Evolutionary conservation across 768 basidiomycete genomes (phyloP), one percentile per base, ranked within the genome.

Genomic region (Russula abietina): DNA sequence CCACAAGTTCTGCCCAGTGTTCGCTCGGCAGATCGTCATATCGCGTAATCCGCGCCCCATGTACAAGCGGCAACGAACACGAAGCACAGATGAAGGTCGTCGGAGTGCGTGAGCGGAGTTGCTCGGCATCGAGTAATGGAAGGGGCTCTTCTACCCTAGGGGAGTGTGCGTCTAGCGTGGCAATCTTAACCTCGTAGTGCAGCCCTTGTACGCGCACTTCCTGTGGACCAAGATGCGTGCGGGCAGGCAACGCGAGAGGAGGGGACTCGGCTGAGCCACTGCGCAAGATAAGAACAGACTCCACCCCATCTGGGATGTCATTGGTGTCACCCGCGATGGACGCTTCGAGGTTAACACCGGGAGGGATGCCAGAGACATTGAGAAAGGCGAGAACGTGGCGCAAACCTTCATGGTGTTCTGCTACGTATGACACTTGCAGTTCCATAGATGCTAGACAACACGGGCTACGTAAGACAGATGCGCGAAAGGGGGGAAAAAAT

Each of bases 1-100:
- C 96, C 22, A 98, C 84, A 17, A 98, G 85, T 72, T 98, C 96
- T 65, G 93, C 88, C 96, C 96, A 98, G 69, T 98, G 89, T 71
- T 98, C 95, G 4, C 91, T 94, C 3, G 96, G 96, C 14, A 98
- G 77, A 71, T 97, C 94, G 43, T 86, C 83, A 73, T 90, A 98
- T 50, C 74, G 76, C 28, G 62, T 65, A 22, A 83, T 71, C 46
- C 74, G 76, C 6, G 82, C 73, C 0, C 80, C 75, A 41, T 87
- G 80, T 14, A 80, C 72, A 38, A 96, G 75, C 12, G 88, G 86
- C 11, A 91, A 76, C 3, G 89, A 87, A 70, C 93, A 96, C 1
- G 86, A 87, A 3, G 87, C 77, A 70, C 93, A 96, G 16, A 83
- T 80, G 75, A 91, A 92, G 4, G 81, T 80, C 6, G 82, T 81